Conservation (phyloP, 768 basidiomycete species). For the Podaxis rugospora region DNA sequence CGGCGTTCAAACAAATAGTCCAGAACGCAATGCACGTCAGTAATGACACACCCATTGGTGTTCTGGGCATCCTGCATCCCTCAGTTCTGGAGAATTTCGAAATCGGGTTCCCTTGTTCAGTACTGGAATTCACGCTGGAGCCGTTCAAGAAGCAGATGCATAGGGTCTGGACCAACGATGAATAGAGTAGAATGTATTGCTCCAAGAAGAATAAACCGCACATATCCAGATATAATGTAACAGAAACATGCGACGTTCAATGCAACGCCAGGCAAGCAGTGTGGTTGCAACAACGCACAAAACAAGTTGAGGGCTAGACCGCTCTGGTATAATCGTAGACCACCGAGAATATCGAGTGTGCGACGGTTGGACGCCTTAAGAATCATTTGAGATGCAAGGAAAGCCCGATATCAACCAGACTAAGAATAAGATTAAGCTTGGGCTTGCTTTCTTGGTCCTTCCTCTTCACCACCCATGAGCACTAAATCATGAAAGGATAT, state of each 20-base stretch:
- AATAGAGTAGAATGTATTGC: slow-evolving; percentile 23
- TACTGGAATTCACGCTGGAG: slow-evolving; percentile 90
- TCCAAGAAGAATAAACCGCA: not conserved
- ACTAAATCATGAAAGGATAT: slow-evolving; percentile 1
- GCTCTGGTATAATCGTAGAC: not conserved
- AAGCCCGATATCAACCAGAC: not conserved
- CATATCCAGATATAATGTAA: slow-evolving; percentile 15
- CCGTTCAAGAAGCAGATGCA: slow-evolving; percentile 81
- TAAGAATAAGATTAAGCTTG: slow-evolving; percentile 4
- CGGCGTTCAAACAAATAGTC: slow-evolving; percentile 38
- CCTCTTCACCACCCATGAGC: slow-evolving; percentile 35
- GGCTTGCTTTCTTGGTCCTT: slow-evolving; percentile 15
- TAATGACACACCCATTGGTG: slow-evolving; percentile 75
- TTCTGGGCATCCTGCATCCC: slow-evolving; percentile 92
- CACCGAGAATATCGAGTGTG: not conserved
- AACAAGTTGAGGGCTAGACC: not conserved
- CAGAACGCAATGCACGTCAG: slow-evolving; percentile 36
- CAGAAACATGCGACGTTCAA: not conserved
- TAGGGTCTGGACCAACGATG: slow-evolving; percentile 52
- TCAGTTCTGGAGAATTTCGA: slow-evolving; percentile 90
- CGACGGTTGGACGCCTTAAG: no score
- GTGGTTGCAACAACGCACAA: not conserved
- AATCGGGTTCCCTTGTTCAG: slow-evolving; percentile 91
- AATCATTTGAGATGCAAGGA: not conserved
- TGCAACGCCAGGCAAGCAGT: not conserved